Base-by-base conservation (phyloP, 2,329 filamentous ascomycete genomes). In the Colletotrichum siamense region DNA sequence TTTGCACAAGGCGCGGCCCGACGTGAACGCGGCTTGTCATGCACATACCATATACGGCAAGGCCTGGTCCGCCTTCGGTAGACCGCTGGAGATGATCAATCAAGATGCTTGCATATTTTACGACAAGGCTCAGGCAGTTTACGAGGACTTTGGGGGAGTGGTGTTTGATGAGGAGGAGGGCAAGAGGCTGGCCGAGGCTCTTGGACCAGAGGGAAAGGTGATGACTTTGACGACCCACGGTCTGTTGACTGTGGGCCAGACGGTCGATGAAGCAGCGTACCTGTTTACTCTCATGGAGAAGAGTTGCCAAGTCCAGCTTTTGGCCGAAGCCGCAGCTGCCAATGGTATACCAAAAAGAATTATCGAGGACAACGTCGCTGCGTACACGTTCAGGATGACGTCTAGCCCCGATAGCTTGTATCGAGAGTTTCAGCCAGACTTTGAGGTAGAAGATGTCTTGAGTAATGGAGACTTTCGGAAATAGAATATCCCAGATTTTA, bases 251-350 rank as follows among this genome's bases (percentile, higher is more conserved):
- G 93, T 94, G 0, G 94, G 94, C 0, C 80, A 82, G 7, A 95
- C 93, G 0, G 93, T 95, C 2, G 94, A 95, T 78, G 94, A 95
- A 82, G 94, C 94, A 0, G 93, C 92, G 0, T 95, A 92, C 81
- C 82, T 94, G 69, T 94, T 94, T 82, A 91, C 90, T 0, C 85
- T 92, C 5, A 88, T 94, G 84, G 94, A 95, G 82, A 88, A 91
- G 34, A 91, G 89, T 12, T 95, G 94, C 81, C 88, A 91, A 69
- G 85, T 91, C 4, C 92, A 93, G 81, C 82, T 93, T 30, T 82
- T 88, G 77, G 88, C 89, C 5, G 92, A 93, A 80, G 90, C 91
- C 1, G 91, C 91, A 0, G 62, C 62, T 10, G 62, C 62, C 1
- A 64, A 44, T 6, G 62, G 62, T 1, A 44, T 64, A 32, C 62